These are phyloP conservation scores for Adansonia digitata DNA, from an alignment of 345 rosid genomes.

Conservation along the genomic window DNA sequence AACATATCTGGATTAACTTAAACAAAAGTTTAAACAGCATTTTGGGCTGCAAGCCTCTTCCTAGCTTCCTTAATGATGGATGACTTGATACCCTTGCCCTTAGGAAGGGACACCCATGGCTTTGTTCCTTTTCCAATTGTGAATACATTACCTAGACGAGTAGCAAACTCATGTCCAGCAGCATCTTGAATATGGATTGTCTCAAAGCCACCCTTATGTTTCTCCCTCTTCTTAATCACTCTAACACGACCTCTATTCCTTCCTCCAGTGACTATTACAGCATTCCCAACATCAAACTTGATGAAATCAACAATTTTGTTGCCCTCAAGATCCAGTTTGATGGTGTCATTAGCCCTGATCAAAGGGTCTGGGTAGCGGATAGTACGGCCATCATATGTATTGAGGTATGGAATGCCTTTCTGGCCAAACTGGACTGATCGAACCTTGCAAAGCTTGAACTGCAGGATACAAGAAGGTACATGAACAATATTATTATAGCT, in stretches of 20 bases:
- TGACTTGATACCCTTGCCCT: constrained; percentile 81
- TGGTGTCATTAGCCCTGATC: constrained; percentile 77
- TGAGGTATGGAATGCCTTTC: constrained; percentile 76
- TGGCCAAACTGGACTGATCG: constrained; percentile 57
- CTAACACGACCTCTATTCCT: no score
- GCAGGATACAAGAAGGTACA: constrained; percentile 11
- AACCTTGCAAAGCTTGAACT: constrained; percentile 89
- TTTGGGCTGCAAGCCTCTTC: no score
- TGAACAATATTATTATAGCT: background rate
- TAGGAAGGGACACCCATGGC: constrained; percentile 79
- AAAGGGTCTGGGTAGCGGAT: no score
- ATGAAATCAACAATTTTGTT: constrained; percentile 65
- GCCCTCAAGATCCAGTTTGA: constrained; percentile 68
- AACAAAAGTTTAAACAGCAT: constrained; percentile 16
- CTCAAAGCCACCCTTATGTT: constrained; percentile 84
- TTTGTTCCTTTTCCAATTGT: constrained; percentile 74
- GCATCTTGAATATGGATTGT: no score
- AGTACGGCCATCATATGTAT: constrained; percentile 95
- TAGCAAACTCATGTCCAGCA: constrained; percentile 81
- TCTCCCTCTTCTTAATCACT: constrained; percentile 72
- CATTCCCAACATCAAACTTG: no score
- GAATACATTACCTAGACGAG: constrained; percentile 70
- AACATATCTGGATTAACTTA: background rate
- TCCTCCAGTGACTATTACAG: constrained; percentile 88
- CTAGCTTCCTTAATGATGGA: constrained; percentile 76